Conservation (phyloP, 2,329 filamentous ascomycete genomes). For the Cladosporium velox region DNA sequence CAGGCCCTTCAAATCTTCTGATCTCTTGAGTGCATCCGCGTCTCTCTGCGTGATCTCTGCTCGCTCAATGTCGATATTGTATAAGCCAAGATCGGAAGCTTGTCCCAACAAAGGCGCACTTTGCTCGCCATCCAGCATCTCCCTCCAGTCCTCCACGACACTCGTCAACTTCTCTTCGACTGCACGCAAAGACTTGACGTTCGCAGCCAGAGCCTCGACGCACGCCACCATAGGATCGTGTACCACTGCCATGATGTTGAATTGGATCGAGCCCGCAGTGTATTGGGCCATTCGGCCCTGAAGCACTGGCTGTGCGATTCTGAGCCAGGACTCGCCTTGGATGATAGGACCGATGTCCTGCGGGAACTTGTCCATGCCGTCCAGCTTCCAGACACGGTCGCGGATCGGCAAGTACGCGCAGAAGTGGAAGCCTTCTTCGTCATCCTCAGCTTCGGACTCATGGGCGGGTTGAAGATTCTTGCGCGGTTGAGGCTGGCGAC, state of each 20-base stretch:
- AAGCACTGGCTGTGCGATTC: conserved; percentile 65
- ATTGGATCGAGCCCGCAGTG: conserved; percentile 67
- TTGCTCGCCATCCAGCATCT: conserved; percentile 32
- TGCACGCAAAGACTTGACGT: conserved; percentile 47
- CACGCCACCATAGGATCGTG: conserved; percentile 62
- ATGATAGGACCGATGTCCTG: conserved; percentile 57
- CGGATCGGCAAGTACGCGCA: conserved; percentile 80
- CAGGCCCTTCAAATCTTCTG: conserved; percentile 36
- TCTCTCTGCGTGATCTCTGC: conserved; percentile 33
- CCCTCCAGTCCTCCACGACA: conserved; percentile 47
- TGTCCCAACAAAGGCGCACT: conserved; percentile 16
- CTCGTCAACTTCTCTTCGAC: conserved; percentile 45
- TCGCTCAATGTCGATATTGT: conserved; percentile 38
- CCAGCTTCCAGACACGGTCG: conserved; percentile 82
- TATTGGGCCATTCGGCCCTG: conserved; percentile 67
- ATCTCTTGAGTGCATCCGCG: conserved; percentile 29
- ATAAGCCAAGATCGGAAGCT: conserved; percentile 27
- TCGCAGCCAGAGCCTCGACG: conserved; percentile 44
- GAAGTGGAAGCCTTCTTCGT: conserved; percentile 75
- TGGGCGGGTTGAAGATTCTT: conserved; percentile 46
- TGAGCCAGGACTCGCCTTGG: conserved; percentile 64
- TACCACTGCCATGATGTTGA: conserved; percentile 75
- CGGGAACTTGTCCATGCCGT: conserved; percentile 76
- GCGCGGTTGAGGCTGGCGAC: conserved; percentile 36
- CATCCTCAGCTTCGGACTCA: conserved; percentile 41